Base-by-base conservation (phyloP, 2,329 filamentous ascomycete species). In the Exophiala spinifera region DNA sequence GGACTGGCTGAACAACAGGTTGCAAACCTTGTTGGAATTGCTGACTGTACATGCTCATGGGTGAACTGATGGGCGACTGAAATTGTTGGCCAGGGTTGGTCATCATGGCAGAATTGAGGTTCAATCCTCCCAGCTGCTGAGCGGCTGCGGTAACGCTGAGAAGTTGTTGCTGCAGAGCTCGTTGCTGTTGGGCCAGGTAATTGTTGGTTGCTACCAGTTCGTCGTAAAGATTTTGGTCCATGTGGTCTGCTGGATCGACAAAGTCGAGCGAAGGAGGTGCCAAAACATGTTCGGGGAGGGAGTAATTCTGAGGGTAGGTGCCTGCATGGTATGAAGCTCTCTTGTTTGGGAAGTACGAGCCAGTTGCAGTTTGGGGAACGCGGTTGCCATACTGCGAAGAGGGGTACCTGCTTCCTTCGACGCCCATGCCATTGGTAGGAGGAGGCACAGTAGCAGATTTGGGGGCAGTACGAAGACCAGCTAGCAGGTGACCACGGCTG, bases 111-210 rank as follows among this genome's bases (percentile, higher is more conserved):
- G 55, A 56, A 67, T 79, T 85, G 55, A 95, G 69, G 70, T 80
- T 90, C 73, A 95, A 76, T 61, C 83, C 84, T 70, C 91, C 87
- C 66, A 91, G 88, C 71, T 91, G 88, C 72, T 91, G 88, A 56
- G 89, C 87, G 34, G 88, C 88, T 49, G 86, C 85, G 66, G 92
- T 94, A 20, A 96, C 84, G 61, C 78, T 88, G 63, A 90, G 83
- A 62, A 97, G 81, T 74, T 97, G 91, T 74, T 96, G 91, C 74
- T 97, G 91, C 49, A 97, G 83, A 61, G 89, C 87, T 75, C 96
- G 91, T 74, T 97, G 92, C 74, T 96, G 91, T 68, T 96, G 90
- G 37, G 91, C 90, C 47, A 99, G 81, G 68, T 95, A 95, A 69
- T 94, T 76, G 71, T 96, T 96, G 66, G 91, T 95, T 53, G 90